Conservation (phyloP, 2,329 filamentous ascomycete genomes). For the Mycosphaerella sp. region DNA sequence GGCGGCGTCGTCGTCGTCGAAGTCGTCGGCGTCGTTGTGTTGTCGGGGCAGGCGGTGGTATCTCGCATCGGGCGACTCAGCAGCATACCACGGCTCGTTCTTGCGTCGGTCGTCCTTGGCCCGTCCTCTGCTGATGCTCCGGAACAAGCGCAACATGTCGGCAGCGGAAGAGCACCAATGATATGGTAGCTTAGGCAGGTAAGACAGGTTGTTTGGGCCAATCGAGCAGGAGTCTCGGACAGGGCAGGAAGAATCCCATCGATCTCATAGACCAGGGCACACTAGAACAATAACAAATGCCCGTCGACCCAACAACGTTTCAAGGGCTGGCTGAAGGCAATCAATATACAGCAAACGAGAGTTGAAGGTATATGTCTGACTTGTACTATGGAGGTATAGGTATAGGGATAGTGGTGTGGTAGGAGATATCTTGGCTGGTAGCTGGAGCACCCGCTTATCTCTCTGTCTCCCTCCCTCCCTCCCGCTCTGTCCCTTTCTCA, state of each 20-base stretch:
- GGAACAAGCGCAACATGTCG: conserved; percentile 23
- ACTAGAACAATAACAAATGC: too few relatives aligned
- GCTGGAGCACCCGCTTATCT: too few relatives aligned
- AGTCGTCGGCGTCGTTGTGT: conserved; percentile 14
- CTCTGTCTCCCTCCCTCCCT: too few relatives aligned
- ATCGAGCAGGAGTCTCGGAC: not conserved
- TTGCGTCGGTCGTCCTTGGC: conserved; percentile 11
- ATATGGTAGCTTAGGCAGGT: not conserved
- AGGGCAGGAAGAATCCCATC: not conserved
- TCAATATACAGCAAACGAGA: too few relatives aligned
- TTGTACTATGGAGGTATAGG: too few relatives aligned
- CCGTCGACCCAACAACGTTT: too few relatives aligned
- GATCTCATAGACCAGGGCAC: too few relatives aligned
- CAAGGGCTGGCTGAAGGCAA: too few relatives aligned
- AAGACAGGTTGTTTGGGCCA: conserved; percentile 3
- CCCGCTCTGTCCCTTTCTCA: too few relatives aligned
- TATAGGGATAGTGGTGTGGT: too few relatives aligned
- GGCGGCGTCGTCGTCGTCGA: conserved; percentile 19
- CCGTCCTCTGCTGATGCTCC: conserved; percentile 24
- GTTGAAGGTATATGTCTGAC: too few relatives aligned
- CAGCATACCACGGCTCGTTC: conserved; percentile 15
- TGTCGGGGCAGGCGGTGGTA: conserved; percentile 24
- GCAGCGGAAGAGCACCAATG: conserved; percentile 1
- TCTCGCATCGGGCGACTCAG: conserved; percentile 22
- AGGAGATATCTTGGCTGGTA: too few relatives aligned